Evolutionary conservation across 306 rosid genomes (phyloP).

Genomic region (Trichosanthes truncata): DNA sequence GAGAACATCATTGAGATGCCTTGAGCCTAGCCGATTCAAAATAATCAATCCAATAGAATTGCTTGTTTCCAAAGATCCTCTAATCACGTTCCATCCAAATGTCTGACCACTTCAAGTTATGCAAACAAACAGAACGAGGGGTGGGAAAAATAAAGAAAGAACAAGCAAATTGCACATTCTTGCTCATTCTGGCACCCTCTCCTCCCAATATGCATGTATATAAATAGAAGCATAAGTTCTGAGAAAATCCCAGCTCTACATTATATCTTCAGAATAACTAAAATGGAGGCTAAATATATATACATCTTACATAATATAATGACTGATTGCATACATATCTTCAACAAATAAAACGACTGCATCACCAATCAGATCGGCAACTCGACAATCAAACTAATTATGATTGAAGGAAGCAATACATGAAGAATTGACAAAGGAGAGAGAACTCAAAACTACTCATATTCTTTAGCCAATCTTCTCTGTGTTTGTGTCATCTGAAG

Average conservation of each 20-base stretch:
- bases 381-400: constrained; percentile 11
- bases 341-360: neutral
- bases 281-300: neutral
- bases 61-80: no score
- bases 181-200: neutral
- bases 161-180: neutral
- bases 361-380: constrained; percentile 12
- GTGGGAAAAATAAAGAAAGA: neutral
- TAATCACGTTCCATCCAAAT: no score
- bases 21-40: no score
- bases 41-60: no score
- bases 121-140: neutral
- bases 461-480: constrained; percentile 60
- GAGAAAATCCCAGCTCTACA: constrained; percentile 4
- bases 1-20: no score
- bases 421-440: constrained; percentile 20
- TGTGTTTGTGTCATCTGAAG: constrained; percentile 88
- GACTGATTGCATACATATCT: neutral
- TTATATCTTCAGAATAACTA: neutral
- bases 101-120: neutral
- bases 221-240: neutral
- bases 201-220: neutral
- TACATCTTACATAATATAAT: neutral
- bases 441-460: constrained; percentile 9
- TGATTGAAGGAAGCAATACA: neutral